A percentile compares a stretch with the other conserved stretches of the same genome.
These are phyloP conservation scores for Leccinum obscurum DNA, from an alignment of 768 basidiomycete species.

Conservation along the genomic window DNA sequence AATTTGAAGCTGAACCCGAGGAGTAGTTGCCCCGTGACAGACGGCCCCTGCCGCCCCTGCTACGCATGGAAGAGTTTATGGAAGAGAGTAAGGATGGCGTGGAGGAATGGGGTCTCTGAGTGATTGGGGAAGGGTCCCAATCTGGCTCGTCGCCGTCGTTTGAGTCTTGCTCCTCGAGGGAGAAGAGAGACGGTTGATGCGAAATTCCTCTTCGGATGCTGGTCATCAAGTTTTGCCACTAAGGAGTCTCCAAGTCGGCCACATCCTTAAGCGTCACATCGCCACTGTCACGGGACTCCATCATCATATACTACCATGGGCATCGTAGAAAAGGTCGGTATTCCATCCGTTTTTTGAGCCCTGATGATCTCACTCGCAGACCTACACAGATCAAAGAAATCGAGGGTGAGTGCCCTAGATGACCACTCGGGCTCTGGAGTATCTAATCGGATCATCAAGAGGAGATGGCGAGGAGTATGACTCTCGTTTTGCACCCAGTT, in stretches of 20 bases:
- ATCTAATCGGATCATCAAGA: slow-evolving; percentile 45
- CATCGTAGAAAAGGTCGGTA: slow-evolving; percentile 83
- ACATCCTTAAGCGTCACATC: not conserved
- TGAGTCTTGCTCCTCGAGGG: slow-evolving; percentile 58
- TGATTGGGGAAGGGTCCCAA: slow-evolving; percentile 41
- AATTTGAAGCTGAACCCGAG: slow-evolving; percentile 29
- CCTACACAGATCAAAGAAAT: slow-evolving; percentile 86
- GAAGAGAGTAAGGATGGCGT: slow-evolving; percentile 26
- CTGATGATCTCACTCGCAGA: slow-evolving; percentile 9
- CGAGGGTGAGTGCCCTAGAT: slow-evolving; percentile 64
- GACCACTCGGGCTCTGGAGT: not conserved
- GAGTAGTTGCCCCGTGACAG: slow-evolving; percentile 33
- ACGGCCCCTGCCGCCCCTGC: slow-evolving; percentile 32
- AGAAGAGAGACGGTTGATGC: slow-evolving; percentile 68
- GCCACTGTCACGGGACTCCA: not conserved
- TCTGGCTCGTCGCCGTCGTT: slow-evolving; percentile 47
- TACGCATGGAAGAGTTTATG: slow-evolving; percentile 31
- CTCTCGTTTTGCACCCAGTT: not conserved
- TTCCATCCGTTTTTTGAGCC: slow-evolving; percentile 4
- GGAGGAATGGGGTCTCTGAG: slow-evolving; percentile 22
- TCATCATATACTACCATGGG: slow-evolving; percentile 59
- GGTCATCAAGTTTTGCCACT: slow-evolving; percentile 13
- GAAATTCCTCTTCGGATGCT: slow-evolving; percentile 26
- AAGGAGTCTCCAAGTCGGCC: not conserved
- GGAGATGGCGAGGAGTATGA: slow-evolving; percentile 96